These are phyloP conservation scores for Barnettozyma sucrosica DNA, from an alignment of 805 yeast genomes.

Conservation along the genomic window DNA sequence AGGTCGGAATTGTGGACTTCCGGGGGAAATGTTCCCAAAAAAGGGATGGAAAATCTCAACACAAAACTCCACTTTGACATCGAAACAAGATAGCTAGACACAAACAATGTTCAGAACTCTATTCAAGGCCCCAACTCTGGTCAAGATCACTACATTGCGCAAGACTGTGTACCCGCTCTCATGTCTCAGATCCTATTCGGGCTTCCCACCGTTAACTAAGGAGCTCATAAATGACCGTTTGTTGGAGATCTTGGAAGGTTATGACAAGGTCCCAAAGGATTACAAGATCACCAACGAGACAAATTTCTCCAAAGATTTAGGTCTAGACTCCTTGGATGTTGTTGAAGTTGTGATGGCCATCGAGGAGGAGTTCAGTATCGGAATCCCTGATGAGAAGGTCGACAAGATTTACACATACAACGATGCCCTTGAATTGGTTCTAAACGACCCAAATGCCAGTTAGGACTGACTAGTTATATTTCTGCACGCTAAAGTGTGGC, in stretches of 20 bases:
- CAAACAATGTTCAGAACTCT: conserved; percentile 8
- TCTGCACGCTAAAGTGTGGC: too few species aligned
- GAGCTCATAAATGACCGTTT: conserved; percentile 60
- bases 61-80: not conserved
- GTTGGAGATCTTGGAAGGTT: conserved; percentile 58
- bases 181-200: conserved; percentile 42
- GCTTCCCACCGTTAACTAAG: conserved; percentile 54
- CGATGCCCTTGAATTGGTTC: conserved; percentile 77
- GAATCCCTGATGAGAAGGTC: conserved; percentile 75
- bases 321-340: conserved; percentile 65
- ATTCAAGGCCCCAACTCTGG: not conserved
- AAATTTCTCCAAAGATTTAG: conserved; percentile 58
- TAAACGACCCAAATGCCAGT: conserved; percentile 20
- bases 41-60: not conserved
- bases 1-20: not conserved
- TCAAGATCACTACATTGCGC: not conserved
- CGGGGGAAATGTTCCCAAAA: not conserved
- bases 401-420: conserved; percentile 83
- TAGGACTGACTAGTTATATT: too few species aligned
- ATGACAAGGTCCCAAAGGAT: conserved; percentile 44
- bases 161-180: not conserved
- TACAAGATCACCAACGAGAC: conserved; percentile 34
- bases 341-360: conserved; percentile 71
- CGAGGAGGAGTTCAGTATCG: conserved; percentile 60
- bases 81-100: not conserved